Percentiles rank a stretch among this genome's conserved stretches.
Conservation (phyloP, 2,329 filamentous ascomycete species). For the Paraphoma sp. region DNA sequence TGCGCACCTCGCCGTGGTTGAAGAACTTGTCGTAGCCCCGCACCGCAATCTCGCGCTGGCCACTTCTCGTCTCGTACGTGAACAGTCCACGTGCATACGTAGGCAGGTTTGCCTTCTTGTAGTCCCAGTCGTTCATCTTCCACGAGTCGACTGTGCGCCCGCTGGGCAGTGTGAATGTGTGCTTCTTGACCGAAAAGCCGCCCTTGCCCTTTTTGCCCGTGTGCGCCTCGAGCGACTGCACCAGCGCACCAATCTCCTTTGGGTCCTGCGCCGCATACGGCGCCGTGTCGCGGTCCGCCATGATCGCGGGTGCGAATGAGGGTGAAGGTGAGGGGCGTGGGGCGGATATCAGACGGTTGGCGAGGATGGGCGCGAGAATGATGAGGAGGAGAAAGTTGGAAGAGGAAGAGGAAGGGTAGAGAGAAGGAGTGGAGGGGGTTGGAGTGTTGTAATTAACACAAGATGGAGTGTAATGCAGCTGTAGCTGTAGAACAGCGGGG, state of each 20-base stretch:
- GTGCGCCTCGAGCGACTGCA: slow-evolving; percentile 69
- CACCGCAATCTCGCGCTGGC: slow-evolving; percentile 77
- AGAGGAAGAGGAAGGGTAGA: slow-evolving; percentile 9
- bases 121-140: slow-evolving; percentile 94
- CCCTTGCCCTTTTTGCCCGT: slow-evolving; percentile 53
- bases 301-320: slow-evolving; percentile 37
- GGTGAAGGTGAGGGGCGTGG: not conserved
- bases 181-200: slow-evolving; percentile 78
- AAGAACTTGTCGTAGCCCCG: slow-evolving; percentile 99
- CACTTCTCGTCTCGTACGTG: slow-evolving; percentile 73
- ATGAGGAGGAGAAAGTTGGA: too few relatives aligned
- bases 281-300: slow-evolving; percentile 60
- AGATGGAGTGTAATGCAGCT: slow-evolving; percentile 1
- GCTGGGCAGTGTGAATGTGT: slow-evolving; percentile 73
- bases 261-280: slow-evolving; percentile 75
- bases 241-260: slow-evolving; percentile 69
- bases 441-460: not conserved
- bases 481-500: slow-evolving; percentile 16
- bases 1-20: slow-evolving; percentile 82
- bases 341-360: too few relatives aligned
- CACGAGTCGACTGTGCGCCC: slow-evolving; percentile 82
- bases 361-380: too few relatives aligned
- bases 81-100: slow-evolving; percentile 95
- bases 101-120: slow-evolving; percentile 84
- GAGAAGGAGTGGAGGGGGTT: slow-evolving; percentile 19